Conservation (phyloP, 305 asterid species). For the Fraxinus velutina region DNA sequence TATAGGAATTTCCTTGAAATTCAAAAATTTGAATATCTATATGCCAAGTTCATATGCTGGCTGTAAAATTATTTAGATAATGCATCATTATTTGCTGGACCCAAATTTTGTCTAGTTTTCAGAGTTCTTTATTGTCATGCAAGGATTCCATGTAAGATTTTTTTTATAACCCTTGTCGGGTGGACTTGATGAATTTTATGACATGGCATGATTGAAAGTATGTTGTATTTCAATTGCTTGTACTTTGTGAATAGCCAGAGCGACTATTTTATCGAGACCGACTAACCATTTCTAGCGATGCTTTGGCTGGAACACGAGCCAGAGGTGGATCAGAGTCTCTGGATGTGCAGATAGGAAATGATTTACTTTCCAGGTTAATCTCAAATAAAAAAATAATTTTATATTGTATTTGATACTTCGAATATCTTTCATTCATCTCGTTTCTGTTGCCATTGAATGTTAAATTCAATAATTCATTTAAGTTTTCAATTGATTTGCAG, state of each 20-base stretch:
- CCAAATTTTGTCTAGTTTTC: constrained; percentile 1
- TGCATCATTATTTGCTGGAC: neutral
- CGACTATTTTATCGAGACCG: constrained; percentile 70
- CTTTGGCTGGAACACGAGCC: constrained; percentile 93
- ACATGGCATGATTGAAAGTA: constrained; percentile 1
- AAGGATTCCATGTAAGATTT: neutral
- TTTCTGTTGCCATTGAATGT: neutral
- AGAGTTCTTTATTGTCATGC: neutral
- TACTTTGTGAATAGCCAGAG: constrained; percentile 63
- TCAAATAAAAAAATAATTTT: neutral
- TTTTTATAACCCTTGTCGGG: neutral
- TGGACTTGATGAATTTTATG: neutral
- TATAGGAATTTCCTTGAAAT: neutral
- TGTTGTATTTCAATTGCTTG: constrained; percentile 7
- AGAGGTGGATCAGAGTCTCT: constrained; percentile 72
- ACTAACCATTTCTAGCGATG: constrained; percentile 73
- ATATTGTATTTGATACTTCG: neutral
- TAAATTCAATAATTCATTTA: neutral
- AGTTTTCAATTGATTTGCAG: constrained; percentile 38
- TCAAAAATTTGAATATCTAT: neutral
- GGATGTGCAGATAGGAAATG: constrained; percentile 75
- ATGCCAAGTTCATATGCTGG: neutral
- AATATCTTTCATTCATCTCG: neutral
- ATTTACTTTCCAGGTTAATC: constrained; percentile 79
- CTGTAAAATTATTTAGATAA: neutral